Percentiles rank a stretch among this genome's conserved stretches.
phyloP scores from a whole-genome alignment of 371 early-diverging fungal species.

The Mucor mucedo region DNA sequence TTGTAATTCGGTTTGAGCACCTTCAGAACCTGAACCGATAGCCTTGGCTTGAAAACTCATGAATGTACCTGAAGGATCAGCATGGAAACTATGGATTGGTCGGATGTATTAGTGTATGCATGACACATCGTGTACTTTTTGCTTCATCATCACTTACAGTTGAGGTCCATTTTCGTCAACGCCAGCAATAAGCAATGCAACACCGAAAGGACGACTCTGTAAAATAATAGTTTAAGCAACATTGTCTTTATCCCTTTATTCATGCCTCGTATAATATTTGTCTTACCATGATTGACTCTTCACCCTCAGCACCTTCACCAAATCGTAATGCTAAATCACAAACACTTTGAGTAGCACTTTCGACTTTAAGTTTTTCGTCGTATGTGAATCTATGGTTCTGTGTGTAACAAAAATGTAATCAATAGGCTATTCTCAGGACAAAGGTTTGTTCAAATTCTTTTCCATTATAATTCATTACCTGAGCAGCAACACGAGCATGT shows the following conservation, averaged over 20 bases:
- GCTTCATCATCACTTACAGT: conserved; percentile 67
- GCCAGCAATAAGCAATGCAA: conserved; percentile 97
- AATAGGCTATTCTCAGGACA: neutral
- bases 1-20: conserved; percentile 97
- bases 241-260: neutral
- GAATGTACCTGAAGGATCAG: conserved; percentile 97
- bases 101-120: neutral
- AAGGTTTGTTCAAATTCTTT: too few species aligned
- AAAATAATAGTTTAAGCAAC: neutral
- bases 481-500: conserved; percentile 95
- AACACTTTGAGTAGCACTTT: conserved; percentile 95
- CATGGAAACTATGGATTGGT: conserved; percentile 70
- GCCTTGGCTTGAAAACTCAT: conserved; percentile 94
- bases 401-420: neutral
- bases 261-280: neutral
- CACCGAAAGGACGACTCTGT: conserved; percentile 98
- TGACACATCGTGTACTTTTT: neutral
- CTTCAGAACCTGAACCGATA: conserved; percentile 99
- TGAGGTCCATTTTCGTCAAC: conserved; percentile 98
- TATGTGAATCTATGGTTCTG: conserved; percentile 95
- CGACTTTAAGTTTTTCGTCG: conserved; percentile 93
- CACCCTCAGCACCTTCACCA: conserved; percentile 95
- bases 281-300: conserved; percentile 93
- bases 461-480: conserved; percentile 56
- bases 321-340: conserved; percentile 97